A percentile compares a stretch with the other conserved stretches of the same genome.
These are phyloP conservation scores for Lagenidium giganteum DNA, from an alignment of 352 stramenopile species.

Conservation along the genomic window DNA sequence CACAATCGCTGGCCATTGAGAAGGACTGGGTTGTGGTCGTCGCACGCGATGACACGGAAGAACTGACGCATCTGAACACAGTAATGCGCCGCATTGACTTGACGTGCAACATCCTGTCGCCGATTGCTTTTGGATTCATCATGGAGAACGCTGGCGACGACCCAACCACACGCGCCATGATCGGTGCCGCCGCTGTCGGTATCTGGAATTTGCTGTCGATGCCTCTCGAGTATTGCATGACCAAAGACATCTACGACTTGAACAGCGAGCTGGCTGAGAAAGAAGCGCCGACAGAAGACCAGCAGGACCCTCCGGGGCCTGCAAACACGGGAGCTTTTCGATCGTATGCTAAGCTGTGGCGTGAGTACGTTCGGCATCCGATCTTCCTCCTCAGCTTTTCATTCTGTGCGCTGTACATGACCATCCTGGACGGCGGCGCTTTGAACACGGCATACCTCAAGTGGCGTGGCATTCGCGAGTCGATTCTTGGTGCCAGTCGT, in stretches of 20 bases:
- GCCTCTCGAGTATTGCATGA: constrained; percentile 64
- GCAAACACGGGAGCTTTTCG: too few species aligned
- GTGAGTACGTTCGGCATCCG: too few species aligned
- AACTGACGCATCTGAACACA: constrained; percentile 64
- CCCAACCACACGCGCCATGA: constrained; percentile 40
- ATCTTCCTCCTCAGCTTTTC: too few species aligned
- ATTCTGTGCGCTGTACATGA: too few species aligned
- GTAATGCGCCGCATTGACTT: constrained; percentile 72
- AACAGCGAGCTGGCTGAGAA: constrained; percentile 27
- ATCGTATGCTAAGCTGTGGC: too few species aligned
- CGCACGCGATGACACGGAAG: constrained; percentile 23
- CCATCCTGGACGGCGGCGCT: too few species aligned
- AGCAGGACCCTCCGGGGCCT: too few species aligned
- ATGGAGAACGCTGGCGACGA: constrained; percentile 54
- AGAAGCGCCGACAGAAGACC: constrained; percentile 8
- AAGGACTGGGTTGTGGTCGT: constrained; percentile 82
- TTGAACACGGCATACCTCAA: too few species aligned
- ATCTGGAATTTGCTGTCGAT: constrained; percentile 71
- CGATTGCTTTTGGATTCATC: constrained; percentile 58
- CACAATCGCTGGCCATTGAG: constrained; percentile 65
- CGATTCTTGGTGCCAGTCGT: too few species aligned
- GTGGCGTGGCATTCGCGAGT: too few species aligned
- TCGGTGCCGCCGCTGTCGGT: constrained; percentile 45
- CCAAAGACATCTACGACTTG: constrained; percentile 46
- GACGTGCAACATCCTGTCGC: constrained; percentile 57